Conservation (phyloP, 202 grass and related monocot species). For the Carex arenaria region DNA sequence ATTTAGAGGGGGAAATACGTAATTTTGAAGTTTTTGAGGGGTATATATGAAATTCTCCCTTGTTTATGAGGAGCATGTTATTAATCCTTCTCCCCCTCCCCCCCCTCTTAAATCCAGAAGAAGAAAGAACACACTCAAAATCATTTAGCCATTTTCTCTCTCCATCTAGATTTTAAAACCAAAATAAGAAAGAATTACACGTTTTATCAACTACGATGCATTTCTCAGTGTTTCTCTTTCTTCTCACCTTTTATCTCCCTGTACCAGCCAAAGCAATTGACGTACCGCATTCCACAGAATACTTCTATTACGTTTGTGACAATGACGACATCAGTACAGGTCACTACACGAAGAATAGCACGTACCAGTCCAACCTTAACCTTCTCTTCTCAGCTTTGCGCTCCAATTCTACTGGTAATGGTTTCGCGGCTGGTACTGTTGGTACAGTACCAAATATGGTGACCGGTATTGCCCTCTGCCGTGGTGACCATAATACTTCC, state of each 20-base stretch:
- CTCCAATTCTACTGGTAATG: background rate
- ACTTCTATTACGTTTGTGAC: background rate
- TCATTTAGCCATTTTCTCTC: background rate
- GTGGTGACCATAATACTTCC: slow-evolving; percentile 25
- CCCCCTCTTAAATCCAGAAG: background rate
- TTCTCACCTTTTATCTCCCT: slow-evolving; percentile 28
- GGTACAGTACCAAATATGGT: slow-evolving; percentile 25
- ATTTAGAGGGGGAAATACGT: too few relatives aligned
- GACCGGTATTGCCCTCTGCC: slow-evolving; percentile 45
- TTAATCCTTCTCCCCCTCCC: background rate
- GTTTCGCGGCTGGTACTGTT: slow-evolving; percentile 27
- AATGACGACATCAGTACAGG: background rate
- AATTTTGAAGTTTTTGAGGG: too few relatives aligned
- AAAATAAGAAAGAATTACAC: background rate
- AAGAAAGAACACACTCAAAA: background rate
- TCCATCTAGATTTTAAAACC: background rate
- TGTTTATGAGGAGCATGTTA: background rate
- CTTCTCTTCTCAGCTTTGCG: slow-evolving; percentile 31
- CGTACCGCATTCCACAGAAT: background rate
- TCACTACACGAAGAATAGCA: slow-evolving; percentile 26
- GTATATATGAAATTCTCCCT: too few relatives aligned
- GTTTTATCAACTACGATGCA: background rate
- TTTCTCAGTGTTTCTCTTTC: slow-evolving; percentile 1
- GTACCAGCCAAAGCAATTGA: slow-evolving; percentile 7
- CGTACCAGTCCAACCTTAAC: slow-evolving; percentile 30